Conservation (phyloP, 78 protist genomes). For the Dictyostelium discoideum region dicty_2.7 NC_007088.5:5239501-5240000, state of each 20-base stretch:
- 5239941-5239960: not conserved
- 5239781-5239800: conserved; percentile 15
- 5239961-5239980: not conserved
- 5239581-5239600: not conserved
- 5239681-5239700: conserved; percentile 14
- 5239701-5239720: conserved; percentile 20
- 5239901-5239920: not conserved
- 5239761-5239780: not conserved
- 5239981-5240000: not conserved
- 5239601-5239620: not conserved
- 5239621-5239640: conserved; percentile 24
- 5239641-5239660: conserved; percentile 32
- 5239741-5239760: conserved; percentile 10
- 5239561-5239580: conserved; percentile 12
- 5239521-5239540: conserved; percentile 11
- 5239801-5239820: conserved; percentile 19
- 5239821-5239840: not conserved
- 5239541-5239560: not conserved
- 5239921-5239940: not conserved
- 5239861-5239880: conserved; percentile 14
- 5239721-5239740: conserved; percentile 10
- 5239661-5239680: not conserved
- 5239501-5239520: conserved; percentile 23
- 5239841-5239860: not conserved
- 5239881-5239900: conserved; percentile 1